phyloP scores from a whole-genome alignment of 768 basidiomycete species.

The Mycena crocata region DNA sequence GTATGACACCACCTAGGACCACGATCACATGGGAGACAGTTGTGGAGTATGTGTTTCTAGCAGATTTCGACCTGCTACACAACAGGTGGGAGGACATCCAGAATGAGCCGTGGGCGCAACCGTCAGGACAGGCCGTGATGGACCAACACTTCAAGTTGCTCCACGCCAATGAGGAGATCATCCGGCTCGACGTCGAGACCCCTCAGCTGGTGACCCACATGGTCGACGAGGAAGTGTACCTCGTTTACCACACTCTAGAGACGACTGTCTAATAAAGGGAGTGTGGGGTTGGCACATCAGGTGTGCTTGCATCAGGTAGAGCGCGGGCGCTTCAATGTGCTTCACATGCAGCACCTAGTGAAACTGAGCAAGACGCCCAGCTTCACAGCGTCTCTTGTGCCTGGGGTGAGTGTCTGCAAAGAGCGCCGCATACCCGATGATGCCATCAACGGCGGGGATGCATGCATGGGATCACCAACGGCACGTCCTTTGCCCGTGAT shows the following conservation, averaged over 20 bases:
- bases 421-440: not conserved
- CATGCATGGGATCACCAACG: too few species aligned
- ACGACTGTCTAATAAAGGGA: not conserved
- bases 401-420: constrained; percentile 1
- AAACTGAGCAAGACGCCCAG: constrained; percentile 12
- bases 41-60: too few species aligned
- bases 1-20: not conserved
- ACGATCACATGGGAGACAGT: not conserved
- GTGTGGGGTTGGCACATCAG: not conserved
- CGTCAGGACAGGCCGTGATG: not conserved
- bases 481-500: too few species aligned
- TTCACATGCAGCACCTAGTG: not conserved
- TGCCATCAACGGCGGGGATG: too few species aligned
- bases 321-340: constrained; percentile 9
- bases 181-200: not conserved
- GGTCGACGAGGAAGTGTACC: not conserved
- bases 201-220: not conserved
- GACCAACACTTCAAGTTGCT: not conserved
- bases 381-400: constrained; percentile 1
- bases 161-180: not conserved
- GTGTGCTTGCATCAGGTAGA: not conserved
- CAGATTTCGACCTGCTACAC: too few species aligned
- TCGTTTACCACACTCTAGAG: not conserved
- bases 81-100: too few species aligned
- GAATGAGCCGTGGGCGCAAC: not conserved